Evolutionary conservation across 805 yeast species (phyloP), one percentile per base, ranked within the genome.

Genomic region (Vanderwaltozyma yarrowii): DNA sequence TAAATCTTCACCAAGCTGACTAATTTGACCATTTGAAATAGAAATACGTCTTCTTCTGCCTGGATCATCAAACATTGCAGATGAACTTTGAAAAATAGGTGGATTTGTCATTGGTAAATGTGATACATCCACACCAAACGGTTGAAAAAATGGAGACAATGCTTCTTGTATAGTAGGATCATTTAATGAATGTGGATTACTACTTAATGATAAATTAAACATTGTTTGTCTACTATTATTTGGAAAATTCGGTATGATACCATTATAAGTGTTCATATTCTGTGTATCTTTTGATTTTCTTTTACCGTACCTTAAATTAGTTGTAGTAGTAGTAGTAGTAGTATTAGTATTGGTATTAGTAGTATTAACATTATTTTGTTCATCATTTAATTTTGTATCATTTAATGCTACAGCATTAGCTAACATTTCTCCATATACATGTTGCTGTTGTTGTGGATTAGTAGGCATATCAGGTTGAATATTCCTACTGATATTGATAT

Each of bases 1-100:
- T 21, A 45, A 47, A 33, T 59, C 64, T 35, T 64, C 69, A 4
- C 74, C 70, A 26, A 82, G 71, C 52, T 82, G 94, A 33, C 87
- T 83, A 46, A 82, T 82, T 52, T 82, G 94, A 50, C 94, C 94
- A 58, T 82, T 82, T 11, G 89, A 80, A 36, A 82, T 82, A 33
- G 89, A 81, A 2, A 82, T 76, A 53, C 94, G 70, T 54, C 89
- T 66, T 32, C 60, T 49, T 34, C 56, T 59, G 35, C 58, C 56
- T 0, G 58, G 41, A 24, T 30, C 35, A 31, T 36, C 35, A 20
- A 25, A 24, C 35, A 31, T 31, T 24, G 20, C 26, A 11, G 35
- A 36, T 55, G 80, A 58, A 42, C 63, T 61, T 39, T 66, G 69
- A 40, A 66, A 66, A 25, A 66, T 66, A 5, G 71, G 71, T 1